These are phyloP conservation scores for Apium graveolens DNA, from an alignment of 129 eudicot genomes.

Conservation along the genomic window DNA sequence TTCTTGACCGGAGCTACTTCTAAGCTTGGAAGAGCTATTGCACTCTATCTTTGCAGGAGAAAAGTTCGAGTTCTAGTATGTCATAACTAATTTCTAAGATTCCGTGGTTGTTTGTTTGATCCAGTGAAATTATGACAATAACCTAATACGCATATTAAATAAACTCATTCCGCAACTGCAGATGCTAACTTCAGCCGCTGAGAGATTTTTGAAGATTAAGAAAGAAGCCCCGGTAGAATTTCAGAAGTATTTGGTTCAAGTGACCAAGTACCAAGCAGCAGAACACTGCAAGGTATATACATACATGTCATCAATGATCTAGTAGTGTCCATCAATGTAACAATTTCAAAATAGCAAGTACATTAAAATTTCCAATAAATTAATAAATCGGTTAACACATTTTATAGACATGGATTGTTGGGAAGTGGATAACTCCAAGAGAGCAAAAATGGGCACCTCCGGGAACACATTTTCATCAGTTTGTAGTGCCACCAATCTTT, in stretches of 20 bases:
- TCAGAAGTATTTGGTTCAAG: constrained; percentile 66
- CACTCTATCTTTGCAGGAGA: constrained; percentile 68
- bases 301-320: not conserved
- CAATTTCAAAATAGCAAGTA: not conserved
- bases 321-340: too few relatives aligned
- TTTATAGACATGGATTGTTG: constrained; percentile 81
- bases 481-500: constrained; percentile 83
- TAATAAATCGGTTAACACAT: too few relatives aligned
- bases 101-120: not conserved
- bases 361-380: too few relatives aligned
- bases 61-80: constrained; percentile 68
- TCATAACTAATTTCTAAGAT: not conserved
- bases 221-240: constrained; percentile 65
- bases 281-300: constrained; percentile 70
- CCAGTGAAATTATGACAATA: not conserved
- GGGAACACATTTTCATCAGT: constrained; percentile 91
- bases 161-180: constrained; percentile 14
- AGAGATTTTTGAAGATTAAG: constrained; percentile 68
- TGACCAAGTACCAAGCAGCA: constrained; percentile 92
- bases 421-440: constrained; percentile 86
- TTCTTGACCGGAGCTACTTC: constrained; percentile 92
- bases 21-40: constrained; percentile 94
- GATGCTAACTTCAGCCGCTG: constrained; percentile 79
- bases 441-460: constrained; percentile 91
- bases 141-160: too few relatives aligned